A percentile compares a stretch with the other conserved stretches of the same genome.
phyloP scores from a whole-genome alignment of 148 eudicot genomes.

The Persicaria tinctoria region DNA sequence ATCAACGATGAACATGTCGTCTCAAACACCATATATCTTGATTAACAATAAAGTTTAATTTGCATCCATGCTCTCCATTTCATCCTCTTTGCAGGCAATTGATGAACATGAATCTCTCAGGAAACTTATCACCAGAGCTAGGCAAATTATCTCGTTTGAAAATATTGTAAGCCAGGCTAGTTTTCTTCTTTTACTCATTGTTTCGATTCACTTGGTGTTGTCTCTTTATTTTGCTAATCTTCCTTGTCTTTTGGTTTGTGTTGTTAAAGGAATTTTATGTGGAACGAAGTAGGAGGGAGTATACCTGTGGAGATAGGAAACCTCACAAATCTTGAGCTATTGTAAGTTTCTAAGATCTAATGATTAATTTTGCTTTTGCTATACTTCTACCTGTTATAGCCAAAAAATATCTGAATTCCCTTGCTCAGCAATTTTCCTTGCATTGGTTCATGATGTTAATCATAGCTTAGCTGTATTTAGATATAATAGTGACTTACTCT shows the following conservation, averaged over 20 bases:
- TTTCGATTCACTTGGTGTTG: background rate
- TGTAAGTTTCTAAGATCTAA: slow-evolving; percentile 23
- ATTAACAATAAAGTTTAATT: background rate
- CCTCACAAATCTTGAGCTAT: slow-evolving; percentile 31
- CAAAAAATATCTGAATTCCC: background rate
- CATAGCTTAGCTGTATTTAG: background rate
- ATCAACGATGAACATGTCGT: background rate
- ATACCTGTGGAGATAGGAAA: slow-evolving; percentile 45
- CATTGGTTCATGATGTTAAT: background rate
- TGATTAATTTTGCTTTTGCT: background rate
- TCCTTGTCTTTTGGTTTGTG: slow-evolving; percentile 12
- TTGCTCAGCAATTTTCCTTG: too few species aligned
- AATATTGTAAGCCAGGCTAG: slow-evolving; percentile 6
- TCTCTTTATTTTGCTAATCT: slow-evolving; percentile 6
- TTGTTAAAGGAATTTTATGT: slow-evolving; percentile 42
- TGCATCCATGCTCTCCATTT: background rate
- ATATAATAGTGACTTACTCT: background rate
- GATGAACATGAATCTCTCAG: slow-evolving; percentile 65
- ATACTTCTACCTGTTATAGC: background rate
- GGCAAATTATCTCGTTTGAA: slow-evolving; percentile 51
- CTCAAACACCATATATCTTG: too few species aligned
- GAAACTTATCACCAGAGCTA: slow-evolving; percentile 66
- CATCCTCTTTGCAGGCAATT: slow-evolving; percentile 40
- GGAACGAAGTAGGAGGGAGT: slow-evolving; percentile 35
- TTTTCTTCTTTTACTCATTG: background rate